These are phyloP conservation scores for Helianthus tuberosus DNA, from an alignment of 129 eudicot genomes.

Conservation along the genomic window DNA sequence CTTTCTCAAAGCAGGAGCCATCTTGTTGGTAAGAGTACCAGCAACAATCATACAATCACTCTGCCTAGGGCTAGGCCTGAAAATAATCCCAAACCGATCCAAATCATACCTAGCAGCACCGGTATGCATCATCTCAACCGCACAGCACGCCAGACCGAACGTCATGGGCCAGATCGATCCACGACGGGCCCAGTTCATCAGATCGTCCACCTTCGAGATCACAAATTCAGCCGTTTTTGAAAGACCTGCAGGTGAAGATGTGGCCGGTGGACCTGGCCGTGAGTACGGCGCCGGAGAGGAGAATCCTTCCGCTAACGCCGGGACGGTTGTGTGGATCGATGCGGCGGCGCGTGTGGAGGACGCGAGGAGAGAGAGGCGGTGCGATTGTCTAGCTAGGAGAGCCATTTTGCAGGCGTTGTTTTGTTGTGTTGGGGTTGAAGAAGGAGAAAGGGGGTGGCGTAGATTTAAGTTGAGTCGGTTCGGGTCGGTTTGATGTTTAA, in stretches of 20 bases:
- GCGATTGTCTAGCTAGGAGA: constrained; percentile 56
- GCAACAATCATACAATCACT: constrained; percentile 99
- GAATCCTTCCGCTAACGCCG: constrained; percentile 45
- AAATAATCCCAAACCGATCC: constrained; percentile 92
- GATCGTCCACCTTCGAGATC: constrained; percentile 93
- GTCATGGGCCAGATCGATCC: constrained; percentile 99
- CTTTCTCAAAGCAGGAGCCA: constrained; percentile 99
- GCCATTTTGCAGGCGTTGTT: constrained; percentile 42
- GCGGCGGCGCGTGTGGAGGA: constrained; percentile 49
- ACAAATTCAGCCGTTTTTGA: constrained; percentile 88
- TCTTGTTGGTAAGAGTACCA: constrained; percentile 96
- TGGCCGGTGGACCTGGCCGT: constrained; percentile 56
- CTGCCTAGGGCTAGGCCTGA: constrained; percentile 95
- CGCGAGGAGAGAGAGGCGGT: constrained; percentile 51
- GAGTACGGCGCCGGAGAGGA: constrained; percentile 64
- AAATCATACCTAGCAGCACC: constrained; percentile 96
- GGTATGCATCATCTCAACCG: constrained; percentile 99
- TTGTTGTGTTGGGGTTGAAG: neutral
- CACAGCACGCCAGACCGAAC: constrained; percentile 94
- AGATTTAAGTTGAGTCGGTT: neutral
- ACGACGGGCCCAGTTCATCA: constrained; percentile 95
- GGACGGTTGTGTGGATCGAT: constrained; percentile 71
- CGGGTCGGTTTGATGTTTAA: constrained; percentile 4
- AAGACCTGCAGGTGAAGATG: constrained; percentile 51
- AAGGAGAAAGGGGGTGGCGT: neutral